Evolutionary conservation across 805 yeast species (phyloP).

Genomic region (Yamadazyma paraphyllophila): DNA sequence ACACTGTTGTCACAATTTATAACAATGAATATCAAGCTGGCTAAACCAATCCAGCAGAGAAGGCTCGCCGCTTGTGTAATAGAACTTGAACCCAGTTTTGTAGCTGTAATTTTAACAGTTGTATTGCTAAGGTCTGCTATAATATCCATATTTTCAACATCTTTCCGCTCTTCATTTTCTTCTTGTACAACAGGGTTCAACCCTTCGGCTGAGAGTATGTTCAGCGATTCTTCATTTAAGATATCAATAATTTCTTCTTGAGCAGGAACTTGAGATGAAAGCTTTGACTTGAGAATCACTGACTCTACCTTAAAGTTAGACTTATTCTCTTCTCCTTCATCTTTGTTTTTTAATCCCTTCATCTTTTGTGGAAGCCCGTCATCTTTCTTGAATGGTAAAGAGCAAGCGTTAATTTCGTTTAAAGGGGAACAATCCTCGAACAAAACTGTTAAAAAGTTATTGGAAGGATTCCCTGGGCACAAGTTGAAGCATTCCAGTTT

Average conservation of each 20-base stretch:
- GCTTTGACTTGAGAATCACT: conserved; percentile 17
- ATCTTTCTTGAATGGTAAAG: conserved; percentile 47
- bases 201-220: no score
- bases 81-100: no score
- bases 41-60: no score
- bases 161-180: neutral
- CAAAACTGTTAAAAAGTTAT: conserved; percentile 45
- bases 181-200: neutral
- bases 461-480: conserved; percentile 49
- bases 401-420: conserved; percentile 51
- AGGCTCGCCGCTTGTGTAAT: no score
- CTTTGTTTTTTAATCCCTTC: neutral
- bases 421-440: conserved; percentile 45
- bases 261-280: conserved; percentile 8
- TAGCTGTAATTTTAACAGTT: no score
- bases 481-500: conserved; percentile 44
- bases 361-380: conserved; percentile 18
- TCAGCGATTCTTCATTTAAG: neutral
- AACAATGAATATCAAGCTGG: no score
- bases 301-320: conserved; percentile 1
- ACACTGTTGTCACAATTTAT: no score
- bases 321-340: neutral
- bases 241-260: conserved; percentile 2
- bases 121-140: no score
- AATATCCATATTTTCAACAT: neutral